Percentiles rank a stretch among this genome's conserved stretches.
These are phyloP conservation scores for Cicer yamashitae DNA, from an alignment of 306 rosid genomes.

Conservation along the genomic window DNA sequence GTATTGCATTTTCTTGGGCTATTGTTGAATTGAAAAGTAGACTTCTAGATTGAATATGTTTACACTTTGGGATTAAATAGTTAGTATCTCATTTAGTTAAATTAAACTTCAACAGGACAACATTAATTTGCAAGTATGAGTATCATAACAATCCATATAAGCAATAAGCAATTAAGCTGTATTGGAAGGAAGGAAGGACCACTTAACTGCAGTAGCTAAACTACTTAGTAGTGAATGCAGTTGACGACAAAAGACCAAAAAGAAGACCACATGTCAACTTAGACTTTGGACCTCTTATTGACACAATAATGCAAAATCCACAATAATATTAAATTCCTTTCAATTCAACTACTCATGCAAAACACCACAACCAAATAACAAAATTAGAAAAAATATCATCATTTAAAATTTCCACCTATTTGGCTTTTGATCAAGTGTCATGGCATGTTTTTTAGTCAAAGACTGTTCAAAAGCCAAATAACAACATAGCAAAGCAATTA, in stretches of 20 bases:
- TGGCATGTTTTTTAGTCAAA: conserved; percentile 37
- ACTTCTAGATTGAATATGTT: too few species aligned
- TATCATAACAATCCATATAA: conserved; percentile 20
- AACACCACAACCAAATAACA: conserved; percentile 41
- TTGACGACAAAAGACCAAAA: conserved; percentile 46
- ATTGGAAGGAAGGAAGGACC: conserved; percentile 34
- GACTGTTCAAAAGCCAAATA: conserved; percentile 5
- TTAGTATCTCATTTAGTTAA: too few species aligned
- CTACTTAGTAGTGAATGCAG: conserved; percentile 24
- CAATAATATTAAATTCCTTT: conserved; percentile 41
- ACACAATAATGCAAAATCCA: conserved; percentile 33
- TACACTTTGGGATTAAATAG: too few species aligned
- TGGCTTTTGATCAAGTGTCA: conserved; percentile 10
- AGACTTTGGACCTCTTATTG: conserved; percentile 38
- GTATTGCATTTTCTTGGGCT: too few species aligned
- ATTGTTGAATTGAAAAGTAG: too few species aligned
- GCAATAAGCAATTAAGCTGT: conserved; percentile 1
- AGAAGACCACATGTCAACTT: conserved; percentile 47
- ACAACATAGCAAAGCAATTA: too few species aligned
- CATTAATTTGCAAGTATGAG: conserved; percentile 13
- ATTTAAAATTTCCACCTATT: background rate
- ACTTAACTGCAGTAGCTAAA: conserved; percentile 33
- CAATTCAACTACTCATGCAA: conserved; percentile 22
- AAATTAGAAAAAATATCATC: background rate
- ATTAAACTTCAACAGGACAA: too few species aligned